These are phyloP conservation scores for Paragyromitra xinjiangensis DNA, from an alignment of 495 filamentous ascomycete species.

Conservation along the genomic window DNA sequence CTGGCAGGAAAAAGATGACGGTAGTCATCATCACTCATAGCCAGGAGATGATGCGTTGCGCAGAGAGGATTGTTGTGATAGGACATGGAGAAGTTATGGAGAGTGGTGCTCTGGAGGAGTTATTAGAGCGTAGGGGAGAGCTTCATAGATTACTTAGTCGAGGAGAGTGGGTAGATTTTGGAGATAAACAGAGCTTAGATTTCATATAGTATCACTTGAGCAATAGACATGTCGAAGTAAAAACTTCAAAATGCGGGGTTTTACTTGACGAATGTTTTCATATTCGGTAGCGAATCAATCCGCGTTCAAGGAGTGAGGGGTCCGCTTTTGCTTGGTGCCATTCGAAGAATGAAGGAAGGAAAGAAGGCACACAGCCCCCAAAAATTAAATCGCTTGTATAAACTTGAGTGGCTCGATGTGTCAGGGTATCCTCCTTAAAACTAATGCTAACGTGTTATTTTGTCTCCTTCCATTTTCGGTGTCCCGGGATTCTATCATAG, in stretches of 20 bases:
- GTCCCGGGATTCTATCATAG: constrained; percentile 34
- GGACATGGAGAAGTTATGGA: constrained; percentile 73
- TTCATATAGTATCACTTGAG: constrained; percentile 10
- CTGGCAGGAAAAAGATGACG: constrained; percentile 58
- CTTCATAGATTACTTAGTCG: constrained; percentile 39
- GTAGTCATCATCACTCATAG: constrained; percentile 80
- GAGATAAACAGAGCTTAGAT: background rate
- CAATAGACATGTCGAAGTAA: background rate
- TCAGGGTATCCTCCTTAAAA: constrained; percentile 28
- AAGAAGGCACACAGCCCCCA: background rate
- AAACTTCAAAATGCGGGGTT: background rate
- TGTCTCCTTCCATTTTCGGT: constrained; percentile 3
- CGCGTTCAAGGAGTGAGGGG: background rate
- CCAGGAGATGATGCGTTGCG: constrained; percentile 73
- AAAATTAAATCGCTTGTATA: background rate
- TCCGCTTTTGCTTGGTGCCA: background rate
- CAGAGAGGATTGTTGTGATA: constrained; percentile 78
- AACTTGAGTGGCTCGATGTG: constrained; percentile 12
- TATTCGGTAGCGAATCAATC: background rate
- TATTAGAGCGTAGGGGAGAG: constrained; percentile 35
- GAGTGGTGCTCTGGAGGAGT: constrained; percentile 61
- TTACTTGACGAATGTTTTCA: background rate
- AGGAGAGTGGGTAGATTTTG: constrained; percentile 9
- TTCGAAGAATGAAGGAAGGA: background rate
- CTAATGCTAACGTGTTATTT: constrained; percentile 26